phyloP scores from a whole-genome alignment of 306 rosid genomes.

The Ormosia semicastrata region DNA sequence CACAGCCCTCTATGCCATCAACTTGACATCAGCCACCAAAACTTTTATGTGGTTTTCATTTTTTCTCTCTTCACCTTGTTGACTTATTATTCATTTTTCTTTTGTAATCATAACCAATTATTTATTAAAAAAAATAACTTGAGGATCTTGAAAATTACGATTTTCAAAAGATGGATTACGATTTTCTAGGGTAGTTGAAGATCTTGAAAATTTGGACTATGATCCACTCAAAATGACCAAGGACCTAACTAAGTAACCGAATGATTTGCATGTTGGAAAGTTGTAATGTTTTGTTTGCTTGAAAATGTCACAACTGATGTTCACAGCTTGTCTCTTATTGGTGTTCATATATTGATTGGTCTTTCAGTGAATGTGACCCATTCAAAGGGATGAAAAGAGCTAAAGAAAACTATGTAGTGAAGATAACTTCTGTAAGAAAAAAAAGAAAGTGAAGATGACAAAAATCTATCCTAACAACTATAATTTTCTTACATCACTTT shows the following conservation, averaged over 20 bases:
- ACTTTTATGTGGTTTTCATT: not conserved
- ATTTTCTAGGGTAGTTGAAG: not conserved
- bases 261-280: not conserved
- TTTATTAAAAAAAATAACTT: not conserved
- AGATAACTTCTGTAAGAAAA: not conserved
- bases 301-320: slow-evolving; percentile 12
- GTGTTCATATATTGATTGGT: not conserved
- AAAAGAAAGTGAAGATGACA: too few species aligned
- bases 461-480: too few species aligned
- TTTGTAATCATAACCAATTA: not conserved
- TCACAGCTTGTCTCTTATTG: not conserved
- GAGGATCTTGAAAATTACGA: not conserved
- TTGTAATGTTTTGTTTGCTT: not conserved
- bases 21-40: slow-evolving; percentile 14
- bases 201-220: not conserved
- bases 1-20: not conserved
- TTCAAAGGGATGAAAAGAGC: not conserved
- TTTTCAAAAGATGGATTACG: not conserved
- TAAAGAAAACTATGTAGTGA: not conserved
- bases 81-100: not conserved
- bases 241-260: slow-evolving; percentile 5
- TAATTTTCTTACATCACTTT: too few species aligned
- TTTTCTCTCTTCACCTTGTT: not conserved
- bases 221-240: slow-evolving; percentile 18
- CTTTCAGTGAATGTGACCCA: not conserved